Evolutionary conservation across 176 grass and related monocot species (phyloP).

Genomic region (barley (Hordeum vulgare)): MorexV3_pseudomolecules_assembly NC_058519.1:24493673-24494172

Average conservation of each 20-base stretch:
- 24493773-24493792: too few relatives aligned
- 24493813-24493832: background rate
- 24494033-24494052: background rate
- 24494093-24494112: background rate
- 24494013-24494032: background rate
- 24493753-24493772: too few relatives aligned
- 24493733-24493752: too few relatives aligned
- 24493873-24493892: background rate
- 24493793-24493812: background rate
- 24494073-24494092: background rate
- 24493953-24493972: background rate
- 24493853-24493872: background rate
- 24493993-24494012: background rate
- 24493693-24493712: too few relatives aligned
- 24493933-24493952: background rate
- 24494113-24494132: background rate
- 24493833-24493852: background rate
- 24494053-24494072: background rate
- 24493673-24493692: too few relatives aligned
- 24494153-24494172: background rate
- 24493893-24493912: background rate
- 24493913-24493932: background rate
- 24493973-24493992: background rate
- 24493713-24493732: too few relatives aligned
- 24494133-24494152: background rate